Base-by-base conservation (phyloP, 2,329 filamentous ascomycete species). In the Paraphaeosphaeria sporulosa region DNA sequence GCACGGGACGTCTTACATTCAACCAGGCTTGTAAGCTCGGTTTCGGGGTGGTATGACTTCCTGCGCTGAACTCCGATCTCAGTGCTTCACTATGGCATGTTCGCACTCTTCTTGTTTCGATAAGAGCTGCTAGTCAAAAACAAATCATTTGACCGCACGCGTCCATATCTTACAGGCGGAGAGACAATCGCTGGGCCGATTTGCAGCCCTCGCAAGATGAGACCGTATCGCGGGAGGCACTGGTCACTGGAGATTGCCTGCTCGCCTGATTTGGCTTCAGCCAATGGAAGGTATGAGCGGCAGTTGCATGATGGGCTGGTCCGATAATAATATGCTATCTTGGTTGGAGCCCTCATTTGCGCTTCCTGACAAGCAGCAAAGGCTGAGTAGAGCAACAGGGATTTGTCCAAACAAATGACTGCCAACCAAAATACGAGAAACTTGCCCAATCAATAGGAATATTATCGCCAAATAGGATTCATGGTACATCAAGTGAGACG, bases 61-160 rank as follows among this genome's bases (percentile, higher is more conserved):
- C 15, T 9, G 44, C 44, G 44, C 19, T 30, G 12, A 47, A 10
- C 44, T 47, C 23, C 44, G 42, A 10, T 21, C 13, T 23, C 12
- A 30, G 4, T 47, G 23, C 23, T 47, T 30, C 23, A n/a, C 1
- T n/a, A 23, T 30, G 17, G 44, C 42, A 44, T 12, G 6, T 23
- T 44, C n/a, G n/a, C n/a, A n/a, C n/a, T n/a, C n/a, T n/a, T n/a
- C n/a, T n/a, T n/a, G n/a, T 17, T 44, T 44, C 15, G 44, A 47
- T n/a, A 27, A 47, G 44, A 30, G 44, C 23, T 12, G 44, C 44
- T 30, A 27, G 30, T 47, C 23, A 32, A 47, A 47, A 47, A 30
- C 44, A 30, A 47, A 47, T 47, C 44, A 47, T 47, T 23, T 47
- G 44, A 47, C 13, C 5, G 23, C n/a, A 30, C 44, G 44, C 44